Evolutionary conservation across 2,329 filamentous ascomycete species (phyloP), one percentile per base, ranked within the genome.

Genomic region (Septoria petroselini): DNA sequence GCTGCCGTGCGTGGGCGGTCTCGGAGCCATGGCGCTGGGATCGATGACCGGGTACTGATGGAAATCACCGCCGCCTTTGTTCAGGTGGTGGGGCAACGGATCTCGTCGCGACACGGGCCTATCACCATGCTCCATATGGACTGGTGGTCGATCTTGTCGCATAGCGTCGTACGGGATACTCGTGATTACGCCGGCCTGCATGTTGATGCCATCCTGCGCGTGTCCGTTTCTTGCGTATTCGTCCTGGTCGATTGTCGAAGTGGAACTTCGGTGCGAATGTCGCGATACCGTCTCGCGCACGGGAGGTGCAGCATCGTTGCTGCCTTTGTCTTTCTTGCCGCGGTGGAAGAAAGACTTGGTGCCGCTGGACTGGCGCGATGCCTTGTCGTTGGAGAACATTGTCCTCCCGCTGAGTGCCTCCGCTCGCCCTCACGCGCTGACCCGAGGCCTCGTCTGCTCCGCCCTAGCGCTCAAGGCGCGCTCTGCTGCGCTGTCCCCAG

Each of bases 291-390:
- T 78, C 76, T 59, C 76, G 76, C 60, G 76, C 74, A 64, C 84
- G 81, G 61, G 80, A 76, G 68, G 81, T 69, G 50, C 46, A 62
- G 77, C 76, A 67, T 83, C 80, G 68, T 83, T 83, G 63, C 81
- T 80, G 62, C 79, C 77, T 71, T 84, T 88, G 71, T 94, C 86
- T 74, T 89, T 93, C 73, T 84, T 76, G 63, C 76, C 67, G 66
- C 90, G 82, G 64, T 88, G 90, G 75, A 96, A 96, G 76, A 96
- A 89, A 56, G 85, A 88, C 68, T 85, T 85, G 67, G 82, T 80
- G 67, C 83, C 85, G 65, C 88, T 90, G 58, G 86, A 89, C 76
- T 91, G 86, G 71, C 87, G 83, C 64, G 85, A 78, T 74, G 91
- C 89, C 75, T 88, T 85, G 75, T 85, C 77, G 52, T 56, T 59